Evolutionary conservation across 1,284 basidiomycete species (phyloP), one percentile per base, ranked within the genome.

Genomic region (Apiotrichum laibachii): DNA sequence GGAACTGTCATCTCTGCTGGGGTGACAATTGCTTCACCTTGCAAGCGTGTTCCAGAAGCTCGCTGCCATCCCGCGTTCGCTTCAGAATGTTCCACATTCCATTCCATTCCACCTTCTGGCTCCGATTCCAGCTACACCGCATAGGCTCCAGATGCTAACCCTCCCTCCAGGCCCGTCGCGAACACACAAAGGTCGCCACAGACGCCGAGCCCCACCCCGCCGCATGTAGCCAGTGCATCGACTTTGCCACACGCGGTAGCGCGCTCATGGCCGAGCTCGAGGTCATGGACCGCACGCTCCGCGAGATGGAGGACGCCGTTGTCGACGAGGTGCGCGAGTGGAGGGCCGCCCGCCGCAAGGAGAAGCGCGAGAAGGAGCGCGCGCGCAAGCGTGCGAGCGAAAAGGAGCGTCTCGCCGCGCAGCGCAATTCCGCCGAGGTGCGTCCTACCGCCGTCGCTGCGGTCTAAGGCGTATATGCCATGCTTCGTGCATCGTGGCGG

Each of bases 271-370:
- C 50, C 21, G 50, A 51, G 19, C 50, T 43, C 22, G 18, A 21
- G 26, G 37, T 10, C 9, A 51, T 43, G 50, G 50, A 51, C 50
- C 18, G 12, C 39, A 51, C 50, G 19, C 50, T 51, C 13, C 49
- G 49, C 49, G 49, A 50, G 15, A 50, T 50, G 49, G 49, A 50
- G 49, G 49, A 50, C 35, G 16, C 19, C 19, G 49, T 50, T 16
- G 21, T 40, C 31, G 49, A 50, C 11, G 49, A 50, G 11, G 12
- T 50, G 49, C 49, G 49, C 35, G 49, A 37, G 19, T 50, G 18
- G 19, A 50, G 39, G 49, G 49, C 49, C 18, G 49, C 37, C 19
- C 49, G 49, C 49, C n/a, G 49, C n/a, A 35, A 35, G 21, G 49
- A 50, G 35, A 37, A 40, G 35, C 47, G 47, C 47, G 33, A 34